A percentile compares a stretch with the other conserved stretches of the same genome.
Conservation (phyloP, 495 filamentous ascomycete genomes). For the Aspergillus cristatus region DNA sequence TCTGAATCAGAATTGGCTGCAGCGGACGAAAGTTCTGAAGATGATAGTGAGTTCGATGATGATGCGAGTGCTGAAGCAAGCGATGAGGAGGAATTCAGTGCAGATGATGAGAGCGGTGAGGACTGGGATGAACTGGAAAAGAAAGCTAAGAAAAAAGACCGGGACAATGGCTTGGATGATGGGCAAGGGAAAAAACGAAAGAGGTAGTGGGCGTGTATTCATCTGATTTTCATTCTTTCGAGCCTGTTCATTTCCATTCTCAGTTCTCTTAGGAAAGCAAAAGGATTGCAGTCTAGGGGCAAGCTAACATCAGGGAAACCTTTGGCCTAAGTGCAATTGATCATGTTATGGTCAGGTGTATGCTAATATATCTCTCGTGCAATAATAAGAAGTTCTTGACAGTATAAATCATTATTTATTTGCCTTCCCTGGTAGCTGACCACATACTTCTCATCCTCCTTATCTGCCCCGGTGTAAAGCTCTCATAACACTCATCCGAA, state of each 20-base stretch:
- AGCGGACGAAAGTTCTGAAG: slow-evolving; percentile 71
- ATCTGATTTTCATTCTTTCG: too few species aligned
- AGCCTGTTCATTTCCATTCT: too few species aligned
- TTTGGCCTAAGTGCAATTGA: too few species aligned
- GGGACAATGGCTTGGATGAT: slow-evolving; percentile 61
- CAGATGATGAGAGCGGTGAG: slow-evolving; percentile 75
- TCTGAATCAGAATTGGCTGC: slow-evolving; percentile 72
- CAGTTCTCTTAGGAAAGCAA: too few species aligned
- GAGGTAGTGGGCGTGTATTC: slow-evolving; percentile 29
- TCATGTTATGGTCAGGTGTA: too few species aligned
- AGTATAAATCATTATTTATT: slow-evolving; percentile 11
- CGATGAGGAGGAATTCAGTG: slow-evolving; percentile 64
- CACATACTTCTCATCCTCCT: slow-evolving; percentile 41
- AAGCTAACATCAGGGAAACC: too few species aligned
- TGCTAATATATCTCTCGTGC: too few species aligned
- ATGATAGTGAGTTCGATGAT: slow-evolving; percentile 88
- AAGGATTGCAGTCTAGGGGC: too few species aligned
- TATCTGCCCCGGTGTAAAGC: slow-evolving; percentile 35
- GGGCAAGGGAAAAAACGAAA: slow-evolving; percentile 51
- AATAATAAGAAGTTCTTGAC: too few species aligned
- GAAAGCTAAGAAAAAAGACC: slow-evolving; percentile 83
- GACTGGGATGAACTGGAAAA: slow-evolving; percentile 89
- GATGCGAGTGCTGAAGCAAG: slow-evolving; percentile 73
- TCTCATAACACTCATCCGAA: slow-evolving; percentile 44
- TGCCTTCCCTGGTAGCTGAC: slow-evolving; percentile 30